Base-by-base conservation (phyloP, 208 protist genomes). In the Spongospora subterranea region DNA sequence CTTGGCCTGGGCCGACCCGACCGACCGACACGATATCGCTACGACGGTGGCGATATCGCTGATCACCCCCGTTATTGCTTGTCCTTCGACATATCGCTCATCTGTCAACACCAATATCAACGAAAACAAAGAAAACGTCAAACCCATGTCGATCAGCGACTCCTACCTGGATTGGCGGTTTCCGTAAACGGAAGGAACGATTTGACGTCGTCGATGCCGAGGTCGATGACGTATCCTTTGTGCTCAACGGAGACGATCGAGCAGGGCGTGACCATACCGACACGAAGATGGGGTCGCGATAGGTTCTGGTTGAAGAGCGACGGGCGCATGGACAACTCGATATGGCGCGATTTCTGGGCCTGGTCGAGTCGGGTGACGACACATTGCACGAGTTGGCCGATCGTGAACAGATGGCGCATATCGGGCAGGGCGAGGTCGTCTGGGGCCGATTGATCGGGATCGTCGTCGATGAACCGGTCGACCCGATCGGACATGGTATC, bases 381-480 rank as follows among this genome's bases (percentile, higher is more conserved):
- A 43, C 71, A 82, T 6, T 6, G 71, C 71, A 82, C 71, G 40
- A 82, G 71, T 35, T 82, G 71, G 17, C 71, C 71, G 6, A 82
- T n/a, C 13, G 6, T 6, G 71, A 39, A 82, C 6, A 82, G n/a
- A 43, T 82, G 17, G 17, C 71, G 35, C n/a, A 82, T 6, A 45
- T 82, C 71, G 40, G 71, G 71, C 35, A 82, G n/a, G 11, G 71
- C 71, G 11, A 40, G 17, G 71, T 82, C 35, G n/a, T 6, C 71
- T n/a, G n/a, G n/a, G n/a, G n/a, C n/a, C n/a, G n/a, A n/a, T 32
- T 65, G 20, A 13, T 82, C 71, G 40, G 6, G 6, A 35, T 82
- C 71, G 35, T 82, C 71, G n/a, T 82, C 40, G n/a, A 82, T n/a
- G n/a, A 82, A 82, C 13, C 13, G 6, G n/a, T 82, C 71, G 40